Conservation (phyloP, 2,329 filamentous ascomycete genomes). For the Pestalotiopsis sp. region DNA sequence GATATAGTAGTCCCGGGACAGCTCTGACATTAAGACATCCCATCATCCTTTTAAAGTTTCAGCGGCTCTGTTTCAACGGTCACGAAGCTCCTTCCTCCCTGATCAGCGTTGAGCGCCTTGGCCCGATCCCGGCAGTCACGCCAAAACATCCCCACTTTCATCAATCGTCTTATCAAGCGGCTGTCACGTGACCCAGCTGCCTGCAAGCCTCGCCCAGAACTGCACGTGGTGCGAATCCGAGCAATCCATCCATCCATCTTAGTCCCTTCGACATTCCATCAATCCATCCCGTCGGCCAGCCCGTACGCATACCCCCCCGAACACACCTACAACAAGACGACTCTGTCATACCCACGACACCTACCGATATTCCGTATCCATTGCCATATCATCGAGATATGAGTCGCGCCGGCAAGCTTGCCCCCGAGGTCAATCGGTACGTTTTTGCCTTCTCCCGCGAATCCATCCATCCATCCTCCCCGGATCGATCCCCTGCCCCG, state of each 20-base stretch:
- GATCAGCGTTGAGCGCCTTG: background rate
- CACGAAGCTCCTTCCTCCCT: background rate
- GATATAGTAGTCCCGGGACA: background rate
- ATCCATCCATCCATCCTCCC: background rate
- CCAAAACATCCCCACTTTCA: background rate
- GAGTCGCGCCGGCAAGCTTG: conserved; percentile 96
- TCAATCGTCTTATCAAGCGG: background rate
- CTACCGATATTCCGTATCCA: conserved; percentile 9
- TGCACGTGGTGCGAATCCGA: background rate
- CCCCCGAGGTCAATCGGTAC: conserved; percentile 98
- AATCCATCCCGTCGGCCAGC: conserved; percentile 10
- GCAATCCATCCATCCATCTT: background rate
- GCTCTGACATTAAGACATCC: background rate
- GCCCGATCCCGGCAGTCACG: background rate
- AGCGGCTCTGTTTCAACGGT: background rate
- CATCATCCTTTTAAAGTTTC: background rate
- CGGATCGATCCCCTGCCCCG: conserved; percentile 12
- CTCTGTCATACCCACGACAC: conserved; percentile 1
- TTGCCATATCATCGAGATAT: conserved; percentile 68
- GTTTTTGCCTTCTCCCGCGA: conserved; percentile 33
- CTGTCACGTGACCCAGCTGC: conserved; percentile 1
- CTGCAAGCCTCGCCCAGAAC: background rate
- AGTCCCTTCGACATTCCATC: conserved; percentile 1
- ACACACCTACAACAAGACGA: conserved; percentile 4
- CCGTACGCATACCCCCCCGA: conserved; percentile 4